Evolutionary conservation across 345 rosid species (phyloP).

Genomic region (Hypericum perforatum): DNA sequence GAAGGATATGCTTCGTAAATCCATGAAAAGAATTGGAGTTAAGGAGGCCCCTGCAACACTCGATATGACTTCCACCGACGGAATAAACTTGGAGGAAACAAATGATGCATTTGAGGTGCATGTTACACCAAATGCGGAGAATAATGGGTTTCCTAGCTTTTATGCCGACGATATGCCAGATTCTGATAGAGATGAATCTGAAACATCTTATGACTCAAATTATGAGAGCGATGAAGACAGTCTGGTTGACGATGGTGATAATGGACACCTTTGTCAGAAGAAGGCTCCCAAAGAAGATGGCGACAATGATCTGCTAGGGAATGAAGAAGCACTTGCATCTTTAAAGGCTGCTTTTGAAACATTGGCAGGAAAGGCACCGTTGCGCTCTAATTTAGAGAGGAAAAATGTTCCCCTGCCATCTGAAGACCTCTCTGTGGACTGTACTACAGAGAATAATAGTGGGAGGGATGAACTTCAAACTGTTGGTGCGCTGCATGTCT

Average conservation of each 20-base stretch:
- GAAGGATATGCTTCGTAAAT: slow-evolving; percentile 25
- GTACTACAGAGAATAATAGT: slow-evolving; percentile 13
- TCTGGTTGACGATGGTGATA: slow-evolving; percentile 23
- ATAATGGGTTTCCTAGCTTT: slow-evolving; percentile 42
- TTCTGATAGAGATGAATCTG: slow-evolving; percentile 36
- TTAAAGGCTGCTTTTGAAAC: slow-evolving; percentile 69
- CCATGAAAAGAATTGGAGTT: slow-evolving; percentile 18
- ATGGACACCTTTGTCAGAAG: slow-evolving; percentile 10
- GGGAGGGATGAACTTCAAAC: slow-evolving; percentile 17
- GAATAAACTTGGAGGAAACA: slow-evolving; percentile 57
- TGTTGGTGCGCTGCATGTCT: slow-evolving; percentile 37
- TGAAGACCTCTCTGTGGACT: slow-evolving; percentile 21
- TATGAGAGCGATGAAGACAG: slow-evolving; percentile 64
- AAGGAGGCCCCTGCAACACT: slow-evolving; percentile 21
- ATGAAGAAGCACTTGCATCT: slow-evolving; percentile 40
- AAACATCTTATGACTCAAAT: slow-evolving; percentile 35
- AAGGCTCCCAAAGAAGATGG: slow-evolving; percentile 20
- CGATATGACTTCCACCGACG: slow-evolving; percentile 30
- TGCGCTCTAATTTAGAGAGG: slow-evolving; percentile 16
- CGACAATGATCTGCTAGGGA: slow-evolving; percentile 22
- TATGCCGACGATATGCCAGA: slow-evolving; percentile 42
- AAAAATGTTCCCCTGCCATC: slow-evolving; percentile 8
- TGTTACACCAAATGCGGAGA: slow-evolving; percentile 25
- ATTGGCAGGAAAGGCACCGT: slow-evolving; percentile 34
- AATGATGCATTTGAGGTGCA: slow-evolving; percentile 56